Evolutionary conservation across 768 basidiomycete genomes (phyloP), one percentile per base, ranked within the genome.

Genomic region (Pulveroboletus sp.): DNA sequence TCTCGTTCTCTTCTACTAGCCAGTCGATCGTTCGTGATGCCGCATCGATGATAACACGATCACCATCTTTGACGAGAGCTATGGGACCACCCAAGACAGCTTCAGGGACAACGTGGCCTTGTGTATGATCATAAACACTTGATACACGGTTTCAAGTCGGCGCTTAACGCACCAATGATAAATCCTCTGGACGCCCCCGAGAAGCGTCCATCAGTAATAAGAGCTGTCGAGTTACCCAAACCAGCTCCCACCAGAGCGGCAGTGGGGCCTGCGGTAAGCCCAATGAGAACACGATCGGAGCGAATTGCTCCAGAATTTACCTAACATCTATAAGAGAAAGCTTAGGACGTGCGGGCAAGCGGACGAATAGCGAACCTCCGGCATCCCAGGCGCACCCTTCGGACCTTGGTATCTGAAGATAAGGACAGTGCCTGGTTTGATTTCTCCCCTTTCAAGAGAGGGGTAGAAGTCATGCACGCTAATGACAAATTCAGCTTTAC

Each of bases 311-410:
- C 45, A 4, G 8, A 39, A 57, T 44, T 55, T 45, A 75, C 76
- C 74, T 50, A 77, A 55, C 77, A 79, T 79, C 73, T 77, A 45
- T 24, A 19, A 12, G 49, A 45, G 26, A 43, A 40, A 27, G 16
- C 7, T 59, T 20, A 58, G 42, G 47, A 19, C 5, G 16, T 47
- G 11, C 12, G 24, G 26, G 26, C 38, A 39, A 47, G 20, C n/a
- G 26, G 17, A 37, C 23, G 43, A 43, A 37, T 26, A 11, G 43
- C 63, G 31, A 47, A 80, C 80, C 73, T 93, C 90, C 9, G 91
- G 91, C 89, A 91, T 92, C 20, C 91, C 91, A 23, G 89, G 92
- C n/a, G 81, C 91, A 23, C 91, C 90, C 64, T 88, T 91, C 1
- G 92, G 90, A 12, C 91, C 91, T 70, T 89, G 87, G 66, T 93